These are phyloP conservation scores for Talaromyces sp. DNA, from an alignment of 2,329 filamentous ascomycete species.

Conservation along the genomic window DNA sequence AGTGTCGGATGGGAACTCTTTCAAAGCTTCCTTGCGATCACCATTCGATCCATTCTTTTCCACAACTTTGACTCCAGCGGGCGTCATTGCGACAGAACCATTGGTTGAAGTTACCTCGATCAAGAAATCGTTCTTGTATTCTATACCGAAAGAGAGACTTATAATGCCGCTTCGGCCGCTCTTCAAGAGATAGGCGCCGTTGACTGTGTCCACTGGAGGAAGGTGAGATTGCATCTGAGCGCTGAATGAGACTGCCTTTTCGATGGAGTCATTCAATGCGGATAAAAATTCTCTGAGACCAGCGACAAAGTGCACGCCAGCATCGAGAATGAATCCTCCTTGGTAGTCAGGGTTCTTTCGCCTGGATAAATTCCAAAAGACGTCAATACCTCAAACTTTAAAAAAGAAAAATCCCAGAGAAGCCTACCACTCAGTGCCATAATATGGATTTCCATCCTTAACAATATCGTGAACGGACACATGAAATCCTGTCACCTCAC, in stretches of 20 bases:
- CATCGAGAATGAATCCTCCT: slow-evolving; percentile 73
- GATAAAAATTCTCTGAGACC: slow-evolving; percentile 55
- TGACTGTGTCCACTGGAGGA: slow-evolving; percentile 64
- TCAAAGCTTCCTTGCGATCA: not conserved
- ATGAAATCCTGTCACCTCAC: slow-evolving; percentile 3
- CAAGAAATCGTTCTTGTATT: slow-evolving; percentile 15
- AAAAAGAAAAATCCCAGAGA: not conserved
- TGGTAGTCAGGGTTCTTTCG: slow-evolving; percentile 67
- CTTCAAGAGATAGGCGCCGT: slow-evolving; percentile 55
- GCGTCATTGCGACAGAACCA: slow-evolving; percentile 8
- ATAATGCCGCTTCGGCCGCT: slow-evolving; percentile 58
- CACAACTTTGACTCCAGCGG: slow-evolving; percentile 13
- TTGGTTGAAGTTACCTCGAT: slow-evolving; percentile 10
- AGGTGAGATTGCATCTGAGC: slow-evolving; percentile 55
- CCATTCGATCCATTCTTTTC: not conserved
- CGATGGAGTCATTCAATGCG: slow-evolving; percentile 37
- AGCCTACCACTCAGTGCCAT: slow-evolving; percentile 52
- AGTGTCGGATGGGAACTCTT: not conserved
- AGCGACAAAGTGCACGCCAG: slow-evolving; percentile 69
- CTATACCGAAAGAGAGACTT: slow-evolving; percentile 39
- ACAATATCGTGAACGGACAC: slow-evolving; percentile 11
- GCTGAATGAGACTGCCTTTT: slow-evolving; percentile 55
- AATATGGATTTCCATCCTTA: slow-evolving; percentile 15
- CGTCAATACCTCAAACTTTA: not conserved
- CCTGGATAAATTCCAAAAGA: not conserved